These are phyloP conservation scores for Nannizzia gypsea DNA, from an alignment of 2,329 filamentous ascomycete species.

Conservation along the genomic window DNA sequence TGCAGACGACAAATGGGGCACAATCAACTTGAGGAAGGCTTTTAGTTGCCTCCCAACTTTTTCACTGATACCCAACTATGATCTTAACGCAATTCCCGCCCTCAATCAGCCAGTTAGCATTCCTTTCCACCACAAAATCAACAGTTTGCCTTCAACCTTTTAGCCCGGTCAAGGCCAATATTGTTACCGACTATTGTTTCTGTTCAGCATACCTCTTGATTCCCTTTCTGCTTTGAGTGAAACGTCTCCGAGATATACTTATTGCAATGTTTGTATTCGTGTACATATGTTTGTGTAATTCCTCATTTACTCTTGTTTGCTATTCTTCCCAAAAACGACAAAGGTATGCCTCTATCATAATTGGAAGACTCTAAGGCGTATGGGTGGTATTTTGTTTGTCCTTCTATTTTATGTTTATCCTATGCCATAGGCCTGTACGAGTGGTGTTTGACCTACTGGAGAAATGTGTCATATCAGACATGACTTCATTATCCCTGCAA, in stretches of 20 bases:
- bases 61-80: neutral
- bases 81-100: neutral
- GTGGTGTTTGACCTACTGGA: neutral
- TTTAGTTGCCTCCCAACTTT: too few relatives aligned
- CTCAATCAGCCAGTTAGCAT: neutral
- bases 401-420: neutral
- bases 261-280: neutral
- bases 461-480: neutral
- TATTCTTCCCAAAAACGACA: neutral
- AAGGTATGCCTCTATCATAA: neutral
- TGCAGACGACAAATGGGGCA: constrained; percentile 26
- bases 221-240: neutral
- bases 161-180: neutral
- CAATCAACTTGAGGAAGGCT: neutral
- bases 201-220: neutral
- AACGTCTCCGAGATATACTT: neutral
- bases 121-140: neutral
- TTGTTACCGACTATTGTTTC: neutral
- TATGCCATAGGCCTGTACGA: neutral
- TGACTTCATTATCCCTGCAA: neutral
- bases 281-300: neutral
- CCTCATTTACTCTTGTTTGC: neutral
- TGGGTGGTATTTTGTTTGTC: neutral
- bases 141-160: neutral
- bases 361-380: neutral